Conservation (phyloP, 139 green algal species). For the Micractinium conductrix region DNA sequence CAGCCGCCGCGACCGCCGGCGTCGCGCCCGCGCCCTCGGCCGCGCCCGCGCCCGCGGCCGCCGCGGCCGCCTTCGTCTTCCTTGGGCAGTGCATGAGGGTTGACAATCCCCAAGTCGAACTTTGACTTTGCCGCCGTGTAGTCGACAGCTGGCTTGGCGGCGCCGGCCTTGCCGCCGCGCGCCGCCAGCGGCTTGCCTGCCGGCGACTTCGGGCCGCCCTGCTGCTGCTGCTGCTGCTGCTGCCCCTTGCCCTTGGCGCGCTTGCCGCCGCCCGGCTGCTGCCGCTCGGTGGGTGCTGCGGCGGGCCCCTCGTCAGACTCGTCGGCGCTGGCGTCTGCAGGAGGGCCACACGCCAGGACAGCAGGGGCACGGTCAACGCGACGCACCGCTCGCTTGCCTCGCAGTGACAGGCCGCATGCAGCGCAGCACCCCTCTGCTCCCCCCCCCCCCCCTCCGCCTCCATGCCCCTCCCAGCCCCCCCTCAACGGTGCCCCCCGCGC, state of each 20-base stretch:
- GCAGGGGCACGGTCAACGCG: too few species aligned
- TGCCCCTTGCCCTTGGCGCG: too few species aligned
- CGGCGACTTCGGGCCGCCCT: neutral
- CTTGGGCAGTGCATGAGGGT: neutral
- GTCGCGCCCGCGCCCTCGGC: conserved; percentile 16
- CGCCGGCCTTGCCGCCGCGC: neutral
- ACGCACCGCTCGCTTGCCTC: too few species aligned
- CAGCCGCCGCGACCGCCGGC: conserved; percentile 12
- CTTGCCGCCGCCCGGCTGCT: too few species aligned
- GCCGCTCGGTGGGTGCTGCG: neutral
- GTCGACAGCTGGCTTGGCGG: neutral
- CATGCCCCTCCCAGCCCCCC: neutral
- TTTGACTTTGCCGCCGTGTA: neutral
- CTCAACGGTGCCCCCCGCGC: neutral
- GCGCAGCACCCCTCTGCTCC: too few species aligned
- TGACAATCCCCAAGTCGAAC: conserved; percentile 40
- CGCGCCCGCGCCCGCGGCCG: conserved; percentile 1
- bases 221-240: conserved; percentile 23
- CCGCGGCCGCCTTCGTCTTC: neutral
- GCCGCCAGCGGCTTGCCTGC: conserved; percentile 8
- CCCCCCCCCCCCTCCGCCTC: too few species aligned
- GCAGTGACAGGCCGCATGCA: too few species aligned
- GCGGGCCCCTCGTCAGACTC: neutral
- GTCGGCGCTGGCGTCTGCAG: conserved; percentile 9
- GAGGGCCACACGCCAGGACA: too few species aligned